These are phyloP conservation scores for Hypocreales sp. DNA, from an alignment of 2,329 filamentous ascomycete species.

Conservation along the genomic window DNA sequence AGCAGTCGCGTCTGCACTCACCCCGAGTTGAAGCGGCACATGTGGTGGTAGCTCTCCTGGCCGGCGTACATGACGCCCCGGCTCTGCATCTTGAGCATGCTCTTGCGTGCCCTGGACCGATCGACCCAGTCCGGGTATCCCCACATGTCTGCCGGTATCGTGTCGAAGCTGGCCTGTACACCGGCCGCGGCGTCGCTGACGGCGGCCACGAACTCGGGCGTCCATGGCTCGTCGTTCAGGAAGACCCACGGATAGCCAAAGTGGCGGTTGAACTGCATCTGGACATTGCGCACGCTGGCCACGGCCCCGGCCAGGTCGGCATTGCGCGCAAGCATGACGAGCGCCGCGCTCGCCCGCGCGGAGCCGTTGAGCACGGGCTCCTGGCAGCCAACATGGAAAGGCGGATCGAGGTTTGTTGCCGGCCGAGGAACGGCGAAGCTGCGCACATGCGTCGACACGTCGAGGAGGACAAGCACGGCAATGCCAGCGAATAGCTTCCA, in stretches of 20 bases:
- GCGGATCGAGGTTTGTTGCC: neutral
- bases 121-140: slow-evolving; percentile 1
- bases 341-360: neutral
- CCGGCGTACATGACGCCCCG: slow-evolving; percentile 1
- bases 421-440: neutral
- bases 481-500: neutral
- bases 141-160: slow-evolving; percentile 1
- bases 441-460: neutral
- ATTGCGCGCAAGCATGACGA: slow-evolving; percentile 1
- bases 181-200: neutral
- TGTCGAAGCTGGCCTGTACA: neutral
- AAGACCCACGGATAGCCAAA: slow-evolving; percentile 1
- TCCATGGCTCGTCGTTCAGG: slow-evolving; percentile 1
- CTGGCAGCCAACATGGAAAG: slow-evolving; percentile 1
- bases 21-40: slow-evolving; percentile 1
- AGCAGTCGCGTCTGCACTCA: neutral
- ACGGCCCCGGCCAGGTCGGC: neutral
- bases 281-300: slow-evolving; percentile 1
- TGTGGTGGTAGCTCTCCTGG: slow-evolving; percentile 1
- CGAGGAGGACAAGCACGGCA: neutral
- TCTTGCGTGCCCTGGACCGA: neutral
- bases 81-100: neutral
- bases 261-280: neutral
- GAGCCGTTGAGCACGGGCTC: slow-evolving; percentile 1
- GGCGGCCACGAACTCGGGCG: neutral